Evolutionary conservation across 192 early-diverging fungal genomes (phyloP), one percentile per base, ranked within the genome.

Genomic region (Podila verticillata): DNA sequence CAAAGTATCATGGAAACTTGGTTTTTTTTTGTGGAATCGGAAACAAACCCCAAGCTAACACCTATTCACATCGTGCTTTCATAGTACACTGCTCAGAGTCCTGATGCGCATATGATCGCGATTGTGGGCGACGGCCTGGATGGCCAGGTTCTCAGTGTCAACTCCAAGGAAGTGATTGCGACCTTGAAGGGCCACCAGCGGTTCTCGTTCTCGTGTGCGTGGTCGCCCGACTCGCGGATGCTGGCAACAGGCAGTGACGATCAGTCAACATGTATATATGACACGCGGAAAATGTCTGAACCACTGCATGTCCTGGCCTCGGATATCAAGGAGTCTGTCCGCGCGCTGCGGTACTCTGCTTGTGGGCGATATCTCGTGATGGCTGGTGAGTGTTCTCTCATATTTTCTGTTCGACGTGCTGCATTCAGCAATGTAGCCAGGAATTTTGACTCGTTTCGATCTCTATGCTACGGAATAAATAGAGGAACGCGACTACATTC

Each of bases 31-130:
- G 57, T 19, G 15, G 7, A 17, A 26, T 17, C 24, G 20, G 51
- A n/a, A 24, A 54, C 6, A 24, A 54, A 24, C 1, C 1, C 24
- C 10, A 51, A 4, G 17, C 51, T 26, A 1, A 44, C 39, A 15
- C 39, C 4, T 15, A 44, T 60, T 60, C 26, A 31, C 1, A 10
- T 19, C 30, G 9, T 17, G 24, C 10, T n/a, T 8, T 4, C n/a
- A 1, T 72, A 79, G 75, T 79, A 72, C 30, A 66, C 69, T 17
- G 61, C 75, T 5, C 75, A 79, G 66, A 79, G 75, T 15, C 75
- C 75, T 12, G 75, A 79, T 35, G 69, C 68, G 1, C 75, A 79
- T 47, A 79, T 79, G 75, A 66, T 79, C 0, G 75, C 34, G 1
- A n/a, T 79, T 4, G 75, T 71, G 0, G 68, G 68, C 4, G 75